Evolutionary conservation across 768 basidiomycete species (phyloP), one percentile per base, ranked within the genome.

Genomic region (Termitomyces sp.): DNA sequence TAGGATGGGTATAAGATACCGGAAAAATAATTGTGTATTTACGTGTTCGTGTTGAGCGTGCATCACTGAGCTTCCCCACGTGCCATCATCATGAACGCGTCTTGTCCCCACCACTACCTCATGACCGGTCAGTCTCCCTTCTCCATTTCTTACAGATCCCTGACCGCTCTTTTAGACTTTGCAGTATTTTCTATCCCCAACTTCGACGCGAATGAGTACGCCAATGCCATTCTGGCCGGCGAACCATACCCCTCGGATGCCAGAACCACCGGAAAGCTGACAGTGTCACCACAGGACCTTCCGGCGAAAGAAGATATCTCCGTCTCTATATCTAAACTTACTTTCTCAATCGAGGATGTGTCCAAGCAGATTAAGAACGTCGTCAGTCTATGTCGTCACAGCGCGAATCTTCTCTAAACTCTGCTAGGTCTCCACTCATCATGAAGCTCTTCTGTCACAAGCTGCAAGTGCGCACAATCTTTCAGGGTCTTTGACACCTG

Each of bases 181-280:
- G 69, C 85, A 16, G 81, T 87, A 46, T 98, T 97, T 67, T 79
- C 90, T 30, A 79, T 74, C 42, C 70, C 84, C 2, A 79, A 86
- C 34, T 98, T 98, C 70, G 89, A 96, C 69, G 80, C 92, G 16
- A 89, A 91, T 67, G 89, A 90, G 42, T 97, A 95, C 69, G 95
- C 95, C 2, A 95, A 95, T 70, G 86, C 92, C 16, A 82, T 96
- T 54, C 81, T 98, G 24, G 88, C 94, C 5, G 90, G 92, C 26
- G 88, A 94, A 63, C 69, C 85, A 0, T 93, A 95, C 68, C 82
- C 86, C 13, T 71, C 79, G 14, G 56, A 67, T 71, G 57, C 67
- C 70, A 72, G 71, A 64, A 55, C 61, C 22, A 7, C 69, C 30
- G 67, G 71, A 57, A 76, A 74, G 62, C 61, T 69, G 27, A 55